Percentiles rank a stretch among this genome's conserved stretches.
phyloP scores from a whole-genome alignment of 176 grass and related monocot species.

The Oryza nivara region DNA sequence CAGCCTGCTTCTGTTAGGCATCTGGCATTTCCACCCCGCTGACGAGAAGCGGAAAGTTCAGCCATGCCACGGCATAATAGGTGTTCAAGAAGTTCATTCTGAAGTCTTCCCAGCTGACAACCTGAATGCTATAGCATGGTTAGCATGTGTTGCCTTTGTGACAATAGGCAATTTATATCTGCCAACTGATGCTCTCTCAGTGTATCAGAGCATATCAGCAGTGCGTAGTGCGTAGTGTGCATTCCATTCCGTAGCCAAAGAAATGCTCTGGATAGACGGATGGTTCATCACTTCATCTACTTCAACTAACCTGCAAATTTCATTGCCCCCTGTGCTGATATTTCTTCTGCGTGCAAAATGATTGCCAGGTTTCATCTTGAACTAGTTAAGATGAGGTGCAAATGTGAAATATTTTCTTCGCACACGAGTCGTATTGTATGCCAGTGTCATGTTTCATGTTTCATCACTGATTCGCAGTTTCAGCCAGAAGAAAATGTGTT shows the following conservation, averaged over 20 bases:
- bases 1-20: constrained; percentile 46
- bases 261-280: neutral
- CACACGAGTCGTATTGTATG: neutral
- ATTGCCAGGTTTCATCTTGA: neutral
- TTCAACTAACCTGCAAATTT: neutral
- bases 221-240: neutral
- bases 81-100: neutral
- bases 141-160: neutral
- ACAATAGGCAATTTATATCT: constrained; percentile 24
- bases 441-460: neutral
- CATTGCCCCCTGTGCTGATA: neutral
- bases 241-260: neutral
- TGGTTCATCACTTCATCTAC: constrained; percentile 1
- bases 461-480: neutral
- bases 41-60: constrained; percentile 29
- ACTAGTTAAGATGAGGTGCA: neutral
- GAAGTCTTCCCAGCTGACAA: constrained; percentile 20
- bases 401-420: neutral
- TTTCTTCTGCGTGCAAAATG: neutral
- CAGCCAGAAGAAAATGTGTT: neutral
- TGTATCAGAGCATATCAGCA: constrained; percentile 4
- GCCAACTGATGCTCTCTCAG: neutral
- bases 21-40: constrained; percentile 24
- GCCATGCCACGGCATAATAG: neutral
- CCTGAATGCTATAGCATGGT: constrained; percentile 16